Percentiles rank a stretch among this genome's conserved stretches.
phyloP scores from a whole-genome alignment of 2,329 filamentous ascomycete genomes.

The Claviceps fusiformis region DNA sequence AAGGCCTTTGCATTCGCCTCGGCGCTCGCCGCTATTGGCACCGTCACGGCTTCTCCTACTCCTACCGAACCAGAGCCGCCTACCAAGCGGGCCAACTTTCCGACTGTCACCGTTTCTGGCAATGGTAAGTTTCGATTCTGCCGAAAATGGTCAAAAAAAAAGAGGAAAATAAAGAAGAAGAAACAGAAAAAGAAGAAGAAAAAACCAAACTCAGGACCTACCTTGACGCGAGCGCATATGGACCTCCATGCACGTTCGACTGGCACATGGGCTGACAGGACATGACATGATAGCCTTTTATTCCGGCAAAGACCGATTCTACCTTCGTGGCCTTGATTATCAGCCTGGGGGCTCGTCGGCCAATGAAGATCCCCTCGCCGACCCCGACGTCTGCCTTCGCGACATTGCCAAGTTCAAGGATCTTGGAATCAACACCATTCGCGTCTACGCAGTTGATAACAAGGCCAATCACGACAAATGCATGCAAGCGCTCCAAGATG shows the following conservation, averaged over 20 bases:
- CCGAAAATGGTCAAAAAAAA: no score
- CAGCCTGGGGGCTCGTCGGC: constrained; percentile 46
- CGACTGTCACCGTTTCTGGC: constrained; percentile 38
- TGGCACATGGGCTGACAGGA: background rate
- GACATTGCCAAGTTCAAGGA: constrained; percentile 74
- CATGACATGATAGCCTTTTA: constrained; percentile 35
- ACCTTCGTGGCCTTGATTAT: constrained; percentile 47
- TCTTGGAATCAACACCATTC: constrained; percentile 79
- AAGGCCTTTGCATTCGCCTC: constrained; percentile 33
- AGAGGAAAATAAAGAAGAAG: no score
- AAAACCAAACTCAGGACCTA: background rate
- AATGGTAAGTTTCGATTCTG: constrained; percentile 31
- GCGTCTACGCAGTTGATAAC: constrained; percentile 90
- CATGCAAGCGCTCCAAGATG: constrained; percentile 68
- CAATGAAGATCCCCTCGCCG: constrained; percentile 61
- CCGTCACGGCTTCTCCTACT: constrained; percentile 36
- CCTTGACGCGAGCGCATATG: background rate
- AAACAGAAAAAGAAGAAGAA: no score
- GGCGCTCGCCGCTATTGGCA: constrained; percentile 31
- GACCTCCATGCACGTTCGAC: background rate
- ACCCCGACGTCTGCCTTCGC: constrained; percentile 55
- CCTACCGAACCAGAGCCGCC: constrained; percentile 32
- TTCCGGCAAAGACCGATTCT: constrained; percentile 39
- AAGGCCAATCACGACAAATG: constrained; percentile 66
- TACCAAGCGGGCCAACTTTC: constrained; percentile 34